These are phyloP conservation scores for Oehlia diaphana DNA, from an alignment of 192 early-diverging fungal genomes.

Conservation along the genomic window DNA sequence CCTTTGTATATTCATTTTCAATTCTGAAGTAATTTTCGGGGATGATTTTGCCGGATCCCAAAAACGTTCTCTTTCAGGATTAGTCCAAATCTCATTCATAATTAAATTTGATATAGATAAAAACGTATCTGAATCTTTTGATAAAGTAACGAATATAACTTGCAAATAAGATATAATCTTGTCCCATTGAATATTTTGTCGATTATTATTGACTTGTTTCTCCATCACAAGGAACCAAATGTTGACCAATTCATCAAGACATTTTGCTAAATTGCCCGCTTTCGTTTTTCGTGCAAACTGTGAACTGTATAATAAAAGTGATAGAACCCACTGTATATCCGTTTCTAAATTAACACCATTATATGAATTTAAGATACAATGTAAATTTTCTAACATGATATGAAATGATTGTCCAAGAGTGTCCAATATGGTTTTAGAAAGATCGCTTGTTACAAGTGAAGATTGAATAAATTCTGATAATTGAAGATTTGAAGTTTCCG, in stretches of 20 bases:
- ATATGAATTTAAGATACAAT: neutral
- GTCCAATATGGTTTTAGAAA: neutral
- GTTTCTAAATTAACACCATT: neutral
- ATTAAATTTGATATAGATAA: neutral
- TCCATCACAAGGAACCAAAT: neutral
- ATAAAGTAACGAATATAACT: constrained; percentile 1
- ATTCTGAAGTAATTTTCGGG: neutral
- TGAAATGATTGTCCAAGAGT: neutral
- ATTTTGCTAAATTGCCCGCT: neutral
- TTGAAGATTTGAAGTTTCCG: constrained; percentile 1
- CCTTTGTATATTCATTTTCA: neutral
- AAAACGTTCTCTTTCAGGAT: neutral
- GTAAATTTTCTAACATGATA: neutral
- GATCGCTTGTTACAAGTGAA: neutral
- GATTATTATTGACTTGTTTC: neutral
- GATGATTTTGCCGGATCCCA: neutral
- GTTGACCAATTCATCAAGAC: constrained; percentile 4
- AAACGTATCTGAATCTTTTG: neutral
- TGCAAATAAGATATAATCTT: neutral
- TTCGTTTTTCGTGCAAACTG: neutral
- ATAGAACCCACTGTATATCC: neutral
- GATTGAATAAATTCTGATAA: neutral
- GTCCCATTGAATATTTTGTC: constrained; percentile 1
- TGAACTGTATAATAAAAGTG: constrained; percentile 1
- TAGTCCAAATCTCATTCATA: neutral